phyloP scores from a whole-genome alignment of 176 grass and related monocot species.

The Oryza longistaminata region DNA sequence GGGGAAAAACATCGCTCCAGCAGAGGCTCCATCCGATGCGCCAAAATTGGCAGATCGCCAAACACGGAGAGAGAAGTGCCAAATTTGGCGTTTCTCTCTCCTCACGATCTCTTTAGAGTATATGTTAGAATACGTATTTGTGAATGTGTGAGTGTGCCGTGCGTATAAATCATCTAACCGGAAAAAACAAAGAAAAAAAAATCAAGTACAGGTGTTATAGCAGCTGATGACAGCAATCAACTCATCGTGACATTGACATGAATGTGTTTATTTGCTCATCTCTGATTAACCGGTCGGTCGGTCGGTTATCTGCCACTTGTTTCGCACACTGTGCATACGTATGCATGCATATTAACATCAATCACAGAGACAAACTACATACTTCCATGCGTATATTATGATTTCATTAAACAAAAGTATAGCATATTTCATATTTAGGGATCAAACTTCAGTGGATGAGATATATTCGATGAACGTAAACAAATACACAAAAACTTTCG shows the following conservation, averaged over 20 bases:
- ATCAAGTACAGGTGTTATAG: not conserved
- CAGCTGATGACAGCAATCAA: not conserved
- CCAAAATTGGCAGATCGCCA: too few species aligned
- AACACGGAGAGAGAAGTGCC: too few species aligned
- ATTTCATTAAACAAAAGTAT: too few species aligned
- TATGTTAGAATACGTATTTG: too few species aligned
- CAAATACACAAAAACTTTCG: not conserved
- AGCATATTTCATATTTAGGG: not conserved
- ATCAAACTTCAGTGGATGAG: not conserved
- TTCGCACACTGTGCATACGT: not conserved
- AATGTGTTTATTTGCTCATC: not conserved
- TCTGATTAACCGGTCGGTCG: not conserved
- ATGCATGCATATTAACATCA: not conserved
- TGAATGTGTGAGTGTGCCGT: too few species aligned
- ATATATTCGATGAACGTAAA: not conserved
- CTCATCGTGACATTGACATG: not conserved
- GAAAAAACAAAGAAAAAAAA: too few species aligned
- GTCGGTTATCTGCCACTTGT: conserved; percentile 18
- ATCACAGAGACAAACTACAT: not conserved
- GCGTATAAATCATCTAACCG: too few species aligned
- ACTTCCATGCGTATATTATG: too few species aligned
- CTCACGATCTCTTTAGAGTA: too few species aligned
- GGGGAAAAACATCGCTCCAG: too few species aligned
- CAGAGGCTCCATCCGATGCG: too few species aligned
- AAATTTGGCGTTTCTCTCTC: too few species aligned